Evolutionary conservation across 1,284 basidiomycete genomes (phyloP).

Genomic region (Ganoderma lingzhi): DNA sequence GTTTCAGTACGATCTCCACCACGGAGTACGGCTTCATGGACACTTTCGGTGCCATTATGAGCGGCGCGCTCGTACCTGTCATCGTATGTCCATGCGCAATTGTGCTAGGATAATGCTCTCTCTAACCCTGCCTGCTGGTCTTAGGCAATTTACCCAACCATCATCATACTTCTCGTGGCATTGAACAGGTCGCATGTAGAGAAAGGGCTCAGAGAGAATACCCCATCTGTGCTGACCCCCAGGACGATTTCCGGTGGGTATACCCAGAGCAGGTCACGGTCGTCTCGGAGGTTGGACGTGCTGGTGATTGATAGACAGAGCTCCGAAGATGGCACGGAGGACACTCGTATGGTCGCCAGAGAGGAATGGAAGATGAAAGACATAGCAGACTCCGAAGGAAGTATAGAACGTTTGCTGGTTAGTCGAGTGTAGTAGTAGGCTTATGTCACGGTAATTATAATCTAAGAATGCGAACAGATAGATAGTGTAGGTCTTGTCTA

Average conservation of each 20-base stretch:
- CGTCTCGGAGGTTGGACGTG: not conserved
- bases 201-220: not conserved
- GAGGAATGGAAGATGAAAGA: not conserved
- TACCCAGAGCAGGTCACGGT: not conserved
- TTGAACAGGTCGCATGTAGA: not conserved
- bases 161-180: slow-evolving; percentile 6
- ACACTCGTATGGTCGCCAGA: not conserved
- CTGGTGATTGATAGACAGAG: not conserved
- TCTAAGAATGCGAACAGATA: no score
- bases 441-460: no score
- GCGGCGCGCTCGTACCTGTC: not conserved
- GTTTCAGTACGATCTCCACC: not conserved
- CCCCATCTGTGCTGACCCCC: not conserved
- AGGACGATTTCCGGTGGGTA: not conserved
- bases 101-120: not conserved
- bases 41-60: not conserved
- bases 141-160: slow-evolving; percentile 3
- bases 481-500: not conserved
- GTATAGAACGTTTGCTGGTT: not conserved
- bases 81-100: not conserved
- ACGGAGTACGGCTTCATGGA: not conserved
- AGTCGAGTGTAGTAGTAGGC: not conserved
- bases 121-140: not conserved
- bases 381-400: not conserved
- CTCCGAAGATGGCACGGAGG: not conserved